phyloP scores from a whole-genome alignment of 345 rosid species.

The Eucalyptus cloeziana region DNA sequence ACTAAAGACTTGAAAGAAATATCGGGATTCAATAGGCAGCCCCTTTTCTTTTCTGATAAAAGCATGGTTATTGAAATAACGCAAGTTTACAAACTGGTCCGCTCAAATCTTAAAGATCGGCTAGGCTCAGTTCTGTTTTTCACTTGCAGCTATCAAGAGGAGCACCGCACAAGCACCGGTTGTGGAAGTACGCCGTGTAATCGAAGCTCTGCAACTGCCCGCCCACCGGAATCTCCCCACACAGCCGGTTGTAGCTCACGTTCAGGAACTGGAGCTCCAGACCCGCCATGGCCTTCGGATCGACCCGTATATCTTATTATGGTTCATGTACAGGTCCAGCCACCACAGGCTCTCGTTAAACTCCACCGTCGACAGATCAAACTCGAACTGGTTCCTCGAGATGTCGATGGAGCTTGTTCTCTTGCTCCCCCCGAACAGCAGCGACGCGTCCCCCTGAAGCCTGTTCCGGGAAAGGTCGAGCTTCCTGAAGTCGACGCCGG shows the following conservation, averaged over 20 bases:
- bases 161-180: not conserved
- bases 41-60: not conserved
- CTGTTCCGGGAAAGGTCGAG: conserved; percentile 1
- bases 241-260: conserved; percentile 2
- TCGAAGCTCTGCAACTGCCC: conserved; percentile 1
- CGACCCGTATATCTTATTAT: not conserved
- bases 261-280: not conserved
- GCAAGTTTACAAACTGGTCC: not conserved
- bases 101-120: not conserved
- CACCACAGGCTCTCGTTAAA: not conserved
- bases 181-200: not conserved
- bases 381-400: not conserved
- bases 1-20: too few relatives aligned
- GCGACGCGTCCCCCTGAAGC: not conserved
- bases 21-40: not conserved
- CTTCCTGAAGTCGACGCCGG: not conserved
- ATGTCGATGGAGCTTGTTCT: not conserved
- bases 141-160: not conserved
- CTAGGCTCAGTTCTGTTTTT: too few relatives aligned
- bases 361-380: not conserved
- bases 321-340: not conserved
- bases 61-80: not conserved
- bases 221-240: conserved; percentile 1
- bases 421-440: not conserved
- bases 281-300: not conserved